Evolutionary conservation across 2,329 filamentous ascomycete genomes (phyloP).

Genomic region (Fusarium anguioides): DNA sequence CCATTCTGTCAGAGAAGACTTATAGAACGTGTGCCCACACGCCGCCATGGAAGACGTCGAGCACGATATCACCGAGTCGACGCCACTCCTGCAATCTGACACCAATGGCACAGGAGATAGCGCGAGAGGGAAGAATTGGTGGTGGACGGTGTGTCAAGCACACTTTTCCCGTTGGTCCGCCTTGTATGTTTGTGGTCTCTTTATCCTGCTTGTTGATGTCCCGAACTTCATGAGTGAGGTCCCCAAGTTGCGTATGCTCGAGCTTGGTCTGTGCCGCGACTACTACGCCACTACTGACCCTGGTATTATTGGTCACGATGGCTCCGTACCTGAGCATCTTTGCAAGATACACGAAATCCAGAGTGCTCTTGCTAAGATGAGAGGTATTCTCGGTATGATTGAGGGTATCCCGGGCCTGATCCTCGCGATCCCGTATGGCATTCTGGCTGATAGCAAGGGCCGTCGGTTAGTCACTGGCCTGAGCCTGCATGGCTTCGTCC

Average conservation of each 20-base stretch:
- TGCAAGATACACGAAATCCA: background rate
- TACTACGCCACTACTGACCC: background rate
- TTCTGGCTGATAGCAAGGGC: background rate
- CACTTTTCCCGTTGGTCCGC: background rate
- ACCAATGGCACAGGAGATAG: background rate
- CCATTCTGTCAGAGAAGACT: too few species aligned
- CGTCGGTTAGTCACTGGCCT: background rate
- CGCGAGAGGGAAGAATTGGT: background rate
- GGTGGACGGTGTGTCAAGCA: background rate
- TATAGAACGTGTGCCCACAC: too few species aligned
- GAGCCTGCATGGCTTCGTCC: background rate
- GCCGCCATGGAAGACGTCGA: background rate
- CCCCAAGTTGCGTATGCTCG: background rate
- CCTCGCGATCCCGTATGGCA: background rate
- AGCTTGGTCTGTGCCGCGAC: background rate
- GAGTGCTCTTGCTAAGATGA: background rate
- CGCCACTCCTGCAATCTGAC: background rate
- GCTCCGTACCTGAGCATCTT: background rate
- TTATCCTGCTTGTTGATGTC: background rate
- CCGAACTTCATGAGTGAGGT: background rate
- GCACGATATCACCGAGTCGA: background rate
- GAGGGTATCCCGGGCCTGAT: background rate
- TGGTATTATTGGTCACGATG: background rate
- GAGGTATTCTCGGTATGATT: background rate
- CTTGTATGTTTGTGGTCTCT: background rate